Evolutionary conservation across 164 flowering plant genomes (phyloP), one percentile per base, ranked within the genome.

Genomic region (Warburgia ugandensis): DNA sequence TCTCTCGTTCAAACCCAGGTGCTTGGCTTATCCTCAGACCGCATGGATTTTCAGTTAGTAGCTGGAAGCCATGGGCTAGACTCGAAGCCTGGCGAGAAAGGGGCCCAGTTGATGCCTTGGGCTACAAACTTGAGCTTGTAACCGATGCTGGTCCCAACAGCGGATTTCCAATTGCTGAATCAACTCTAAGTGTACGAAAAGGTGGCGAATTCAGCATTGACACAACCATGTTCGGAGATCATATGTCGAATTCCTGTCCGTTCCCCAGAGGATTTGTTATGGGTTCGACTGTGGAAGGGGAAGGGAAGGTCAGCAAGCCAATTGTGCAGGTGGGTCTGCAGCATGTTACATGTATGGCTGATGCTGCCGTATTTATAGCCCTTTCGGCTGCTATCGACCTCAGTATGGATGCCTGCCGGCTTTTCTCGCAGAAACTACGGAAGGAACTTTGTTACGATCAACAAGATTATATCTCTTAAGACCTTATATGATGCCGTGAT

Each of bases 1-100:
- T 92, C 22, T 77, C 86, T 3, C 69, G 94, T 8, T 80, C 94
- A 1, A 92, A 86, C 70, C 94, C 98, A 0, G 98, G 98, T 0
- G 91, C 94, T 0, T 92, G 98, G 98, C 89, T 92, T 53, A 80
- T 92, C 54, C 95, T 92, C 49, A 75, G 82, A 0, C 89, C 98
- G 0, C 44, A 81, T 25, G 89, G 86, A 0, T 48, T 61, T 65
- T 75, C 75, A 2, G 68, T 68, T 17, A 73, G 81, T 45, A 77
- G 79, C 55, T 85, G 96, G 96, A 83, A 92, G 64, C 88, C 96
- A 1, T 92, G 98, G 98, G 98, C 94, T 0, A 78, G 91, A 1
- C 86, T 92, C 16, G 96, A 92, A 70, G 96, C 95, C 0, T 92
- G 98, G 98, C 65, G 96, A 5, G 96, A 91, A 60, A 63, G 81